Percentiles rank a stretch among this genome's conserved stretches.
These are phyloP conservation scores for Diaporthe ampelina DNA, from an alignment of 2,329 filamentous ascomycete species.

Conservation along the genomic window DNA sequence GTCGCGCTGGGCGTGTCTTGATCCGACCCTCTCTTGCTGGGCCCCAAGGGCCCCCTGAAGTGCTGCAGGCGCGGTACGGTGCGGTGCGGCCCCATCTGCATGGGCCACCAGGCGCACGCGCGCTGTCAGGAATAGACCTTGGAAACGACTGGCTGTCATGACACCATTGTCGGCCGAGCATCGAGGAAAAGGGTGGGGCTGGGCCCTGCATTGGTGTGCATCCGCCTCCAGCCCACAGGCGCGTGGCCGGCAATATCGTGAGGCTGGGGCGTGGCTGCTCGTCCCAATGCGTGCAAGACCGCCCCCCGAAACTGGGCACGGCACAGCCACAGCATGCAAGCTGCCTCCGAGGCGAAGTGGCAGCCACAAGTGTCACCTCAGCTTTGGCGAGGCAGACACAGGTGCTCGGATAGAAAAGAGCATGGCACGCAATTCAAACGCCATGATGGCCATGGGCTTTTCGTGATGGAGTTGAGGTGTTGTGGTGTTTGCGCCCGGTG, in stretches of 20 bases:
- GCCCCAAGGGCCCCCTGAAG: slow-evolving; percentile 32
- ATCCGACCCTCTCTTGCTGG: not conserved
- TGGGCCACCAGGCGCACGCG: slow-evolving; percentile 1
- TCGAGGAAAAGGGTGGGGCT: slow-evolving; percentile 37
- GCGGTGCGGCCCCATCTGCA: slow-evolving; percentile 20
- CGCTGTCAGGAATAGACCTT: slow-evolving; percentile 24
- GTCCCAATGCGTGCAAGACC: slow-evolving; percentile 11
- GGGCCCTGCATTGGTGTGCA: slow-evolving; percentile 19
- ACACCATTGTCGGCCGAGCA: slow-evolving; percentile 33
- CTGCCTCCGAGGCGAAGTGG: slow-evolving; percentile 16
- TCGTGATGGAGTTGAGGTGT: not conserved
- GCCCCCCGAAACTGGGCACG: not conserved
- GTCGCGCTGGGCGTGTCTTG: slow-evolving; percentile 25
- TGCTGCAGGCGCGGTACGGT: slow-evolving; percentile 18
- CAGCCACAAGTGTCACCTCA: slow-evolving; percentile 1
- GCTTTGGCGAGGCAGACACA: not conserved
- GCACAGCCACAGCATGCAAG: slow-evolving; percentile 16
- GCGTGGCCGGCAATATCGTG: slow-evolving; percentile 28
- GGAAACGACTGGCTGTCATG: slow-evolving; percentile 37
- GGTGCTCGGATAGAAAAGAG: too few relatives aligned
- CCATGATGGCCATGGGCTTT: not conserved
- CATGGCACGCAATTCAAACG: not conserved
- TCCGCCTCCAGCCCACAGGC: too few relatives aligned
- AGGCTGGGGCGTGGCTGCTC: slow-evolving; percentile 36
- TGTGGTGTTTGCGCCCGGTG: not conserved